phyloP scores from a whole-genome alignment of 768 basidiomycete species.

The Mycena amicta region DNA sequence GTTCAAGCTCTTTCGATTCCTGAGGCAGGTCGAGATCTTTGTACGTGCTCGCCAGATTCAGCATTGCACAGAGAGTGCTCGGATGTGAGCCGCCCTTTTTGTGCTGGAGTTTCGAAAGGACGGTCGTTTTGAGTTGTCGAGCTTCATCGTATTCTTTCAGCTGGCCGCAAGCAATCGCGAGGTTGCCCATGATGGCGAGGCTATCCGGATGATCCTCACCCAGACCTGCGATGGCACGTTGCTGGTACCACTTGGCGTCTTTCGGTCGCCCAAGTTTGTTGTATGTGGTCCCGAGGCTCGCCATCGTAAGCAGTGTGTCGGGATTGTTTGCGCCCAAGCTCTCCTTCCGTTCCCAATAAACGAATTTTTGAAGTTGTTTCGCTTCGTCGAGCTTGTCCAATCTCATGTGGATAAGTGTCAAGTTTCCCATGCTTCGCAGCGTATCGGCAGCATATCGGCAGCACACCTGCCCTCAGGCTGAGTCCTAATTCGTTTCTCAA shows the following conservation, averaged over 20 bases:
- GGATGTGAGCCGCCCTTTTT: conserved; percentile 5
- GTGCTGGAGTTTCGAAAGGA: neutral
- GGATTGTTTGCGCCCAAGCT: neutral
- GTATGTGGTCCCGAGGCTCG: neutral
- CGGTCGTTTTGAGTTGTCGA: neutral
- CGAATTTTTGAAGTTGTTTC: neutral
- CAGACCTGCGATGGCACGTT: neutral
- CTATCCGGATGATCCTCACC: neutral
- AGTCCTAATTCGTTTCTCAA: neutral
- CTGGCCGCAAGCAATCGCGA: neutral
- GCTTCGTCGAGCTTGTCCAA: neutral
- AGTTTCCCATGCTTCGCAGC: neutral
- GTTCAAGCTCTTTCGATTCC: conserved; percentile 3
- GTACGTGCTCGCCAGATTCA: conserved; percentile 13
- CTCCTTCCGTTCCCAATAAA: neutral
- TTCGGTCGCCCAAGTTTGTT: neutral
- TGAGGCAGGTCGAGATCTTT: conserved; percentile 4
- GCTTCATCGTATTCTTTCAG: neutral
- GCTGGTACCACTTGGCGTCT: neutral
- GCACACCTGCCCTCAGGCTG: neutral
- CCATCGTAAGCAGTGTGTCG: neutral
- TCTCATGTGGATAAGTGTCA: neutral
- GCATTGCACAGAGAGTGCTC: conserved; percentile 6
- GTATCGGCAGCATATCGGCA: neutral
- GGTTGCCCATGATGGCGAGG: neutral